Base-by-base conservation (phyloP, 2,329 filamentous ascomycete species). In the Aspergillus ochraceus region DNA sequence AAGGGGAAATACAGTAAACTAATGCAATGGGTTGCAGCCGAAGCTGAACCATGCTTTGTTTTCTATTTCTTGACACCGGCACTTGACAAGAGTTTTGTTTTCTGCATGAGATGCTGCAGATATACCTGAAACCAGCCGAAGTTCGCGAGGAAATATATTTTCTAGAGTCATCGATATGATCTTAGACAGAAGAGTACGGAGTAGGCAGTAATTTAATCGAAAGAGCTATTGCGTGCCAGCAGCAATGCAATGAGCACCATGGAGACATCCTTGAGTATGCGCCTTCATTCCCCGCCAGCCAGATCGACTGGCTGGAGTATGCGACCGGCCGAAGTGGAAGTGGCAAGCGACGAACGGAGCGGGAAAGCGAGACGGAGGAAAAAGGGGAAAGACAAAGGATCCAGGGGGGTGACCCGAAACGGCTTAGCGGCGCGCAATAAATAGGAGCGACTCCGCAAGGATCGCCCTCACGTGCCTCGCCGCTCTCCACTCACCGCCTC, bases 401-500 rank as follows among this genome's bases (percentile, higher is more conserved):
- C 42, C 17, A 46, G 26, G 26, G 26, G 42, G 42, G n/a, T 20
- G 9, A 1, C 42, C 42, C n/a, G 12, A 49, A 17, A 17, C 36
- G 36, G 36, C 9, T 5, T 55, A 22, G 45, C 22, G 49, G 4
- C 10, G 22, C 30, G 26, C 47, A 47, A 47, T 39, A 50, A 30
- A 42, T 50, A 49, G 46, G 49, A 24, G 20, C 53, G 60, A 64
- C 55, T 63, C 63, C 62, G 45, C 45, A 20, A 47, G 45, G 59
- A 62, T 60, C 53, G 58, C 49, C 59, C 47, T 59, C 58, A 65
- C 60, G 59, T 61, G 55, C 50, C 49, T 52, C 50, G 30, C 12
- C 12, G 24, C 47, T 55, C 58, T 26, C 52, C 53, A 53, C 53
- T 66, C 61, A 66, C 65, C 66, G 62, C 66, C 61, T 58, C 65